Conservation (phyloP, 139 green algal species). For the Tetradesmus obliquus region DNA sequence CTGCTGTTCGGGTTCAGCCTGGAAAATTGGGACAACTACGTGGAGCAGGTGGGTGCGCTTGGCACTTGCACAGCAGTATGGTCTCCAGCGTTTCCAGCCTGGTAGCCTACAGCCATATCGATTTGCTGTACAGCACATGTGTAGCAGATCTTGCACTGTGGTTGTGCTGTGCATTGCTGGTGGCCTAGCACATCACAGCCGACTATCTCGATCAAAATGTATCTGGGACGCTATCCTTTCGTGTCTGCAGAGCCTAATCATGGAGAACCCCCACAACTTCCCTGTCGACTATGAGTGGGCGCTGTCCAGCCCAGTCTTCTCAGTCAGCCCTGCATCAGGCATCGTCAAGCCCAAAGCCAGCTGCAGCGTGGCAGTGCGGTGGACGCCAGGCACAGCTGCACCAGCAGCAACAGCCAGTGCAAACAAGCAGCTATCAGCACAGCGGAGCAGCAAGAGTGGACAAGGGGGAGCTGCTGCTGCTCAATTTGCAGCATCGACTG, state of each 20-base stretch:
- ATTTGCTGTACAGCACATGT: too few species aligned
- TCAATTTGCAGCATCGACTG: not conserved
- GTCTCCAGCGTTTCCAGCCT: not conserved
- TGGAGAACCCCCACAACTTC: slow-evolving; percentile 77
- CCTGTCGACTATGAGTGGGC: slow-evolving; percentile 69
- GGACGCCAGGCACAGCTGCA: slow-evolving; percentile 48
- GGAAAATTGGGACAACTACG: slow-evolving; percentile 64
- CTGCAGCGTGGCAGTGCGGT: slow-evolving; percentile 56
- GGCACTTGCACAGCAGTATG: not conserved
- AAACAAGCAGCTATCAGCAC: slow-evolving; percentile 18
- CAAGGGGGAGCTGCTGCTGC: not conserved
- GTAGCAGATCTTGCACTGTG: too few species aligned
- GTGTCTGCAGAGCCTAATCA: slow-evolving; percentile 57
- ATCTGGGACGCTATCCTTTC: not conserved
- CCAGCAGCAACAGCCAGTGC: not conserved
- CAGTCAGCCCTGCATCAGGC: slow-evolving; percentile 51
- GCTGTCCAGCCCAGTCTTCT: slow-evolving; percentile 50
- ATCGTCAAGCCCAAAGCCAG: slow-evolving; percentile 56
- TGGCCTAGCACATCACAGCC: too few species aligned
- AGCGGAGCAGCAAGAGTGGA: not conserved
- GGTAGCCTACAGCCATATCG: not conserved
- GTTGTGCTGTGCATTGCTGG: too few species aligned
- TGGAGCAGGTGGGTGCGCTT: slow-evolving; percentile 61
- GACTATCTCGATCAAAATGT: not conserved
- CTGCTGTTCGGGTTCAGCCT: slow-evolving; percentile 72